These are phyloP conservation scores for Hymenoscyphus salicellus DNA, from an alignment of 2,329 filamentous ascomycete genomes.

Conservation along the genomic window DNA sequence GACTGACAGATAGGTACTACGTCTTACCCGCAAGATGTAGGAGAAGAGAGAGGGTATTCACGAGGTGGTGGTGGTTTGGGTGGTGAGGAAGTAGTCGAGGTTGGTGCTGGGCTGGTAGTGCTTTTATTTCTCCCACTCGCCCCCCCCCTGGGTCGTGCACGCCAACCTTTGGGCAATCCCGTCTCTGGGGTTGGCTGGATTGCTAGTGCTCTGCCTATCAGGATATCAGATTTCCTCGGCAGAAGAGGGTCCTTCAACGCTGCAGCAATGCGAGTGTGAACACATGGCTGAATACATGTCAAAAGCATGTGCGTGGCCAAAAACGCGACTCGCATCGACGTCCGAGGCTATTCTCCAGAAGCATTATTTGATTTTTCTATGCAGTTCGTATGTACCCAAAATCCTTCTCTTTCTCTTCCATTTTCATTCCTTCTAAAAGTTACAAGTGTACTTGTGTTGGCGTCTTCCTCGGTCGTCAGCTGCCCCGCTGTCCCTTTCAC, in stretches of 20 bases:
- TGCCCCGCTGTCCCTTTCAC: not conserved
- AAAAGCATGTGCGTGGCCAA: not conserved
- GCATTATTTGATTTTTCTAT: not conserved
- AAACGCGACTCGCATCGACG: not conserved
- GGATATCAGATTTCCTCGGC: not conserved
- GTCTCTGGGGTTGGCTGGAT: not conserved
- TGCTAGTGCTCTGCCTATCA: not conserved
- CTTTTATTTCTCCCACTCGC: not conserved
- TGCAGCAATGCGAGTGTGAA: not conserved
- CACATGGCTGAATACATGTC: not conserved
- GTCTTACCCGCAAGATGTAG: not conserved
- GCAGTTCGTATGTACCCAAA: not conserved
- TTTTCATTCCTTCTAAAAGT: not conserved
- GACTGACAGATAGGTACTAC: not conserved
- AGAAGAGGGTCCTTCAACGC: not conserved
- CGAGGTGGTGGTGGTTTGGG: not conserved
- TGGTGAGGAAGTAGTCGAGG: not conserved
- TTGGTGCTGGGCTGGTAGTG: not conserved
- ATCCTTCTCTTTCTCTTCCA: not conserved
- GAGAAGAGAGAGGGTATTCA: not conserved
- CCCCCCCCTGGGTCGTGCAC: not conserved
- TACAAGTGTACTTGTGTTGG: not conserved
- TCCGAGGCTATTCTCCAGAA: not conserved
- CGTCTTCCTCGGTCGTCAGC: not conserved
- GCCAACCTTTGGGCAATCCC: not conserved